These are phyloP conservation scores for Cytospora mali DNA, from an alignment of 2,329 filamentous ascomycete genomes.

Conservation along the genomic window DNA sequence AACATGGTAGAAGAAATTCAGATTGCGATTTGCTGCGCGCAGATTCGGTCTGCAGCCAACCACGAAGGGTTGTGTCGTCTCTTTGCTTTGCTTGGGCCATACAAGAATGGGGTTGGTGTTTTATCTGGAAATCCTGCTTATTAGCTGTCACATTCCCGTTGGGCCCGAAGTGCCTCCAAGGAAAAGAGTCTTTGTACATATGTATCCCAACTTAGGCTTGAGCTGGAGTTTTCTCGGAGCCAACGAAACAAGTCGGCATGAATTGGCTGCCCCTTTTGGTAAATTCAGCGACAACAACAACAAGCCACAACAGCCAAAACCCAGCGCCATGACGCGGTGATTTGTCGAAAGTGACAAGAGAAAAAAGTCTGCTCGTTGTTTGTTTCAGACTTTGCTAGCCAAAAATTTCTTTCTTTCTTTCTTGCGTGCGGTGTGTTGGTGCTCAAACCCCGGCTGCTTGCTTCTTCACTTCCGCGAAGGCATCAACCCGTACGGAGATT, in stretches of 20 bases:
- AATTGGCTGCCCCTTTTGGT: too few species aligned
- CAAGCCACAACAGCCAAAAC: neutral
- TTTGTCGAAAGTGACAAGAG: neutral
- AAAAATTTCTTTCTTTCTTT: too few species aligned
- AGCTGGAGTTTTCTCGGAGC: slow-evolving; percentile 1
- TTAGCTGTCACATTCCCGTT: neutral
- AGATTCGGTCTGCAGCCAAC: slow-evolving; percentile 22
- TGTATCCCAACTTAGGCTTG: slow-evolving; percentile 13
- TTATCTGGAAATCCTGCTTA: neutral
- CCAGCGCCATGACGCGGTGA: neutral
- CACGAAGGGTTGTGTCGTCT: slow-evolving; percentile 8
- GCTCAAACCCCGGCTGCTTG: slow-evolving; percentile 8
- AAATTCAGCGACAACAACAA: too few species aligned
- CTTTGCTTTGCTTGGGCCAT: slow-evolving; percentile 16
- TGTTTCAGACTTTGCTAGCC: slow-evolving; percentile 17
- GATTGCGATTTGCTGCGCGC: slow-evolving; percentile 7
- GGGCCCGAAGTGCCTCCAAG: neutral
- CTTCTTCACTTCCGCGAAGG: slow-evolving; percentile 9
- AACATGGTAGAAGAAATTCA: neutral
- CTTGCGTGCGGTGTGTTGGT: neutral
- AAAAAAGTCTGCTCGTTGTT: neutral
- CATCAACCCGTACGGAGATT: neutral
- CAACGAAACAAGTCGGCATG: neutral
- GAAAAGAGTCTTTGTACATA: neutral
- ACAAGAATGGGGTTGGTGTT: slow-evolving; percentile 3